Conservation (phyloP, 495 filamentous ascomycete genomes). For the Darksidea phi region DNA sequence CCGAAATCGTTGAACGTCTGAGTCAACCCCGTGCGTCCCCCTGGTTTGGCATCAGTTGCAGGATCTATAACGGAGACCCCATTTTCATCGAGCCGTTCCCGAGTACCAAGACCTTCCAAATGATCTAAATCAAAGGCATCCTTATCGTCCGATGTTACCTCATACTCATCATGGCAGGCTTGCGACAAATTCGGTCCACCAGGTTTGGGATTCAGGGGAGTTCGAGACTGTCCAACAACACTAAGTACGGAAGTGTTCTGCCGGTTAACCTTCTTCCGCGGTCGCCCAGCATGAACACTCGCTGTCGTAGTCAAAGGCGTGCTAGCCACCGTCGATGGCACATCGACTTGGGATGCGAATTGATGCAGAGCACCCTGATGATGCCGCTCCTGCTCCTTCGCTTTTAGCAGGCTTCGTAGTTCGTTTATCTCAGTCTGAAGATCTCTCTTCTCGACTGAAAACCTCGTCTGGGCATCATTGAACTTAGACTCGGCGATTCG, state of each 20-base stretch:
- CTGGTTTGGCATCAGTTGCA: not conserved
- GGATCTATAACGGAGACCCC: slow-evolving; percentile 4
- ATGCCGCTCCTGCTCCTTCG: slow-evolving; percentile 2
- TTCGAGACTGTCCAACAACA: not conserved
- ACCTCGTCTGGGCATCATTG: slow-evolving; percentile 8
- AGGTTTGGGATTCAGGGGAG: too few relatives aligned
- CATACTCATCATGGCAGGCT: not conserved
- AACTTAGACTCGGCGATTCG: not conserved
- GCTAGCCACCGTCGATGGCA: not conserved
- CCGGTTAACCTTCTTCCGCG: slow-evolving; percentile 36
- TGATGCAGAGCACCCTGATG: too few relatives aligned
- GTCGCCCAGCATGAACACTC: slow-evolving; percentile 8
- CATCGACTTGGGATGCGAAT: not conserved
- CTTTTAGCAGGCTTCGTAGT: not conserved
- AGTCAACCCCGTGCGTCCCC: not conserved
- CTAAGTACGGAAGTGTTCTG: slow-evolving; percentile 7
- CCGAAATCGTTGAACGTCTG: not conserved
- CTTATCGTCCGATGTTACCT: not conserved
- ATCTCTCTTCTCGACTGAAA: slow-evolving; percentile 2
- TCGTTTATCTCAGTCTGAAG: slow-evolving; percentile 1
- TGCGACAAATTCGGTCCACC: too few relatives aligned
- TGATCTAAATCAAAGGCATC: not conserved
- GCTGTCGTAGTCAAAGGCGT: not conserved
- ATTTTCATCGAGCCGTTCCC: slow-evolving; percentile 19
- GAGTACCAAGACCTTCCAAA: slow-evolving; percentile 6